These are phyloP conservation scores for Brassica hybrid DNA, from an alignment of 441 rosid genomes.

Conservation along the genomic window DNA sequence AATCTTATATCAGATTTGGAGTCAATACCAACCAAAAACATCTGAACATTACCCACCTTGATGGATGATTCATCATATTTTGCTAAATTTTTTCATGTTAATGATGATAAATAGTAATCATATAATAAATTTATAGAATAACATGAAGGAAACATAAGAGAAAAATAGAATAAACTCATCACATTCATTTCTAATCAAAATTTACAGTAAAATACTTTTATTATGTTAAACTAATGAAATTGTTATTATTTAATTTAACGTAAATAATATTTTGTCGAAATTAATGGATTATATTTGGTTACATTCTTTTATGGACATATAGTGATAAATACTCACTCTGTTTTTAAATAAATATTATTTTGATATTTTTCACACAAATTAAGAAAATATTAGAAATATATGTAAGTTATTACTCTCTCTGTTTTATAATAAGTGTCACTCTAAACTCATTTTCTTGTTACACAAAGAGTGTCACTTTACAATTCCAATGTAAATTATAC, in stretches of 20 bases:
- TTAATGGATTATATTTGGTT: too few relatives aligned
- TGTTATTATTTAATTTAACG: not conserved
- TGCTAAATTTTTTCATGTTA: not conserved
- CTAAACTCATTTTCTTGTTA: too few relatives aligned
- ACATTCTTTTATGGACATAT: not conserved
- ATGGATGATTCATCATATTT: not conserved
- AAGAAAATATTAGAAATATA: too few relatives aligned
- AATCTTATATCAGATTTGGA: conserved; percentile 27
- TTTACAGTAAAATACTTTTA: not conserved
- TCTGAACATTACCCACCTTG: not conserved
- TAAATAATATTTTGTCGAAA: not conserved
- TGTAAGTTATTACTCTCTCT: too few relatives aligned
- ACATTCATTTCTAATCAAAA: not conserved
- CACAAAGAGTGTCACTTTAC: too few relatives aligned
- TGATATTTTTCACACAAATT: too few relatives aligned
- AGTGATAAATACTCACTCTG: too few relatives aligned
- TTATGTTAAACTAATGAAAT: not conserved
- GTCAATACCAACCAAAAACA: conserved; percentile 30
- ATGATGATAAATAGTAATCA: not conserved
- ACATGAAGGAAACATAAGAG: not conserved
- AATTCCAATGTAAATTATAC: too few relatives aligned
- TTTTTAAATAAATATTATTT: too few relatives aligned
- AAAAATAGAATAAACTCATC: not conserved
- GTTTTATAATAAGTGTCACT: too few relatives aligned
- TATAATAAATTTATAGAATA: not conserved